Base-by-base conservation (phyloP, 805 yeast genomes). In the Candida verbasci region DNA sequence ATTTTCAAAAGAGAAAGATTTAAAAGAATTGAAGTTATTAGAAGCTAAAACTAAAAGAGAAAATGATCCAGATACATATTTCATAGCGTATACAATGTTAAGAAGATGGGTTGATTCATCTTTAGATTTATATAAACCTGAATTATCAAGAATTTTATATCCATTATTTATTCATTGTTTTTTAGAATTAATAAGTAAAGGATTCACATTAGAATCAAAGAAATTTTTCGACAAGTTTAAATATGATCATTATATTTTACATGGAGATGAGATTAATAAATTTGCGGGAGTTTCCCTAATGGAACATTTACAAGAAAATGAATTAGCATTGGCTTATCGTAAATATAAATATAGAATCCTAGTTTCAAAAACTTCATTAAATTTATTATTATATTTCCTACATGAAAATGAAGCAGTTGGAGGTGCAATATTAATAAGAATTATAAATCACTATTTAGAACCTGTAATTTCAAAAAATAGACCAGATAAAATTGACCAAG, bases 331-430 rank as follows among this genome's bases (percentile, higher is more conserved):
- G 47, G 75, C 82, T 6, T 91, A 82, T 62, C 68, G 83, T 44
- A 65, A 72, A 24, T 78, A 83, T 63, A 83, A 84, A 53, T 93
- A 87, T 60, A 70, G 76, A 37, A 69, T 91, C 7, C 74, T 76
- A 29, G 78, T 91, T 31, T 82, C 96, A 10, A 80, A 85, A 44
- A 88, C 96, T 1, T 78, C 95, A 4, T 72, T 91, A 52, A 93
- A 88, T 55, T 64, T 91, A 47, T 71, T 93, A 45, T 68, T 93
- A 37, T 86, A 86, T 55, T 91, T 88, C 48, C 61, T 93, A 37
- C 95, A 87, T 55, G 97, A 91, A 53, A 86, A 88, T 55, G 97
- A 88, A 58, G 82, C 83, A 8, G 80, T 81, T 37, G 97, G 97
- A 29, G 97, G 97, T 2, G 82, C 89, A 2, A 75, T 91, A 25